Conservation (phyloP, 2,329 filamentous ascomycete genomes). For the Epichloe hybrida region DNA sequence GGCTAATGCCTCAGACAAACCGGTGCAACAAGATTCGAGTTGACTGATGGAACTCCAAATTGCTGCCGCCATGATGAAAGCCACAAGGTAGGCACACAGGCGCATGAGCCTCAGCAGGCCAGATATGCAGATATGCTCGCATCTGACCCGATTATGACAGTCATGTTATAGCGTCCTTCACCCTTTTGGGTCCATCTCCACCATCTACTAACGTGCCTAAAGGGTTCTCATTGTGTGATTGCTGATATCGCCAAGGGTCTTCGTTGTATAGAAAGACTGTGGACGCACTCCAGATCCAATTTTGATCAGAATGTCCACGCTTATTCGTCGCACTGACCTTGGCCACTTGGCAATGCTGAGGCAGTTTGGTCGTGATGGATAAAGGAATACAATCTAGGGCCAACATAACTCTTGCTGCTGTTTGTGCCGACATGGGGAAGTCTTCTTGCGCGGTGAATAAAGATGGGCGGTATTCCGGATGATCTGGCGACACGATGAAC, state of each 20-base stretch:
- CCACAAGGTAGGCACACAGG: neutral
- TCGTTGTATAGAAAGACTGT: neutral
- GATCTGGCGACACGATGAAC: too few species aligned
- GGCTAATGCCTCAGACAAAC: too few species aligned
- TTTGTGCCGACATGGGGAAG: too few species aligned
- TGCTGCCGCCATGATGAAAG: neutral
- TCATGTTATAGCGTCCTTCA: neutral
- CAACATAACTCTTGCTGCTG: too few species aligned
- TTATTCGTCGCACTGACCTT: neutral
- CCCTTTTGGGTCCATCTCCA: neutral
- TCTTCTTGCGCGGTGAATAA: too few species aligned
- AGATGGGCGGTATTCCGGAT: too few species aligned
- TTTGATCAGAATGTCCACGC: neutral
- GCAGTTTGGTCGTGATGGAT: too few species aligned
- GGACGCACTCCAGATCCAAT: too few species aligned
- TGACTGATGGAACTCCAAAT: too few species aligned
- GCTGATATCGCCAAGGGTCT: neutral
- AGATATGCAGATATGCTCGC: neutral
- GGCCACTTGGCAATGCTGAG: neutral
- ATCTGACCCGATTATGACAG: neutral
- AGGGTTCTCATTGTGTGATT: neutral
- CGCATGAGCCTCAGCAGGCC: neutral
- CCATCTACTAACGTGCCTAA: neutral
- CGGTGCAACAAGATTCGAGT: too few species aligned
- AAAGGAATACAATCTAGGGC: too few species aligned